Evolutionary conservation across 495 filamentous ascomycete species (phyloP).

Genomic region (Lophiostoma macrostomum): DNA sequence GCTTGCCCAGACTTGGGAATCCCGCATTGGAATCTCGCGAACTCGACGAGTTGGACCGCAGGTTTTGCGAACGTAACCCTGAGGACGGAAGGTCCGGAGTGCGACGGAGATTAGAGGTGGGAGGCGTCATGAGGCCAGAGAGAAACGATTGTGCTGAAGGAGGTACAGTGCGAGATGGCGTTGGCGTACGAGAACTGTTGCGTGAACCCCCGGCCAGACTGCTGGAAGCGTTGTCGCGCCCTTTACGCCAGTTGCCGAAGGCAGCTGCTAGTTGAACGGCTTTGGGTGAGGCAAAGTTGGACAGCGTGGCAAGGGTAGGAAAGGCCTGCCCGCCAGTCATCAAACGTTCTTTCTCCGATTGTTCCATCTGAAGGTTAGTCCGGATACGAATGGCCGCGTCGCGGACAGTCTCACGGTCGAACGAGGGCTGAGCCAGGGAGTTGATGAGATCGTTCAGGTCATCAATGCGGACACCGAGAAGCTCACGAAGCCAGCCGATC

Average conservation of each 20-base stretch:
- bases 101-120: conserved; percentile 62
- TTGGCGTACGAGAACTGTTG: conserved; percentile 38
- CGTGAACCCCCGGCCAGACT: conserved; percentile 39
- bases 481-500: conserved; percentile 90
- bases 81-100: conserved; percentile 43
- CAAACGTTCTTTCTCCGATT: conserved; percentile 82
- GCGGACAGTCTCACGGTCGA: conserved; percentile 71
- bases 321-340: conserved; percentile 49
- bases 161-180: conserved; percentile 59
- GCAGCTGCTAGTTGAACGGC: conserved; percentile 79
- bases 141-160: conserved; percentile 48
- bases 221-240: conserved; percentile 46
- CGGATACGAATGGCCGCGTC: conserved; percentile 90
- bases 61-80: conserved; percentile 4
- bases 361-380: conserved; percentile 95
- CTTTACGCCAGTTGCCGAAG: conserved; percentile 80
- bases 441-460: conserved; percentile 90
- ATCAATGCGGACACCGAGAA: conserved; percentile 82
- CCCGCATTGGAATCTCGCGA: conserved; percentile 13
- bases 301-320: conserved; percentile 54
- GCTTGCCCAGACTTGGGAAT: conserved; percentile 28
- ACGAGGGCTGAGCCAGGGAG: conserved; percentile 67
- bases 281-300: conserved; percentile 69
- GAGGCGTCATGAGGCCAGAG: conserved; percentile 80
- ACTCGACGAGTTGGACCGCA: conserved; percentile 26